Evolutionary conservation across 345 rosid species (phyloP).

Genomic region (Pugionium cornutum): DNA sequence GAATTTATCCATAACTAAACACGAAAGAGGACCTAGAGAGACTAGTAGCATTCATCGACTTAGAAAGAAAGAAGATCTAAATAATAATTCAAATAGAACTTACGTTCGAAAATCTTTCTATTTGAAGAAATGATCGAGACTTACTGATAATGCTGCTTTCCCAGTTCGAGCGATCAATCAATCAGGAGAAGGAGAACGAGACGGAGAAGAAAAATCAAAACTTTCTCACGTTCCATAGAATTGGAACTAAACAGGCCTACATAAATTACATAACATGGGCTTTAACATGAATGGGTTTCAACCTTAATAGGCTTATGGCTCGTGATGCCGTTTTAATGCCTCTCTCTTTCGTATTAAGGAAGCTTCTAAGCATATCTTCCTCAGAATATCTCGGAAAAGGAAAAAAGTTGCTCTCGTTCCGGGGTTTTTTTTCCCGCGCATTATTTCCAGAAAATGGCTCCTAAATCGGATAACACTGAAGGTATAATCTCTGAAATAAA

Average conservation of each 20-base stretch:
- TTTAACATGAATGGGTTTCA: too few species aligned
- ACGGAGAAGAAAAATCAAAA: neutral
- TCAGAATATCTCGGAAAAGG: conserved; percentile 1
- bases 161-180: conserved; percentile 14
- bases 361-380: conserved; percentile 25
- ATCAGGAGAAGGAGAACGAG: neutral
- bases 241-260: conserved; percentile 6
- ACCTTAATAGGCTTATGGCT: too few species aligned
- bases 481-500: conserved; percentile 39
- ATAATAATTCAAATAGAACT: neutral
- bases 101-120: neutral
- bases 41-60: neutral
- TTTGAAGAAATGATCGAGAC: conserved; percentile 9
- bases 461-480: conserved; percentile 72
- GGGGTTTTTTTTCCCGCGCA: conserved; percentile 57
- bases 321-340: neutral
- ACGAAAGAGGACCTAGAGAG: conserved; percentile 23
- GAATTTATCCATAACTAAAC: neutral
- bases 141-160: conserved; percentile 27
- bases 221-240: neutral
- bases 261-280: neutral
- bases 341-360: conserved; percentile 3
- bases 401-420: conserved; percentile 11
- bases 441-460: conserved; percentile 59
- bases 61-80: conserved; percentile 7